Base-by-base conservation (phyloP, 2,329 filamentous ascomycete genomes). In the Nemania sp. region DNA sequence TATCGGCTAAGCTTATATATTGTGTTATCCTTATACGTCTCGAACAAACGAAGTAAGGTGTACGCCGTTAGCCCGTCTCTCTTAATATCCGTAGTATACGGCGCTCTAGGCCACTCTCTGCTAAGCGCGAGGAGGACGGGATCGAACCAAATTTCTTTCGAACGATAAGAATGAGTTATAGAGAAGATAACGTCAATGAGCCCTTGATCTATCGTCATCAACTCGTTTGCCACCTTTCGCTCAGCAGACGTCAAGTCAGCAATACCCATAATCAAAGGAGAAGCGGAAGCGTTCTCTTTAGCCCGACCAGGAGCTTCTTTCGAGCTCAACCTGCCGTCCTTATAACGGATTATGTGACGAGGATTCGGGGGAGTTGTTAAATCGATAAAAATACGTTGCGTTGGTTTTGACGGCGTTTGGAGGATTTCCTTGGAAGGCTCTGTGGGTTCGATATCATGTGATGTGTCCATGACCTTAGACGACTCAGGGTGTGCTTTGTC, bases 101-200 rank as follows among this genome's bases (percentile, higher is more conserved):
- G 71, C 22, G 64, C 52, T 49, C 64, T 63, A 1, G 73, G 73
- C 53, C 67, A 73, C 41, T 61, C 61, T 22, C 68, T 64, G 8
- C 71, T 54, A 3, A 78, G 52, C 5, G 70, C 69, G 20, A 57
- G 63, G 24, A 67, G 32, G 15, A 81, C 60, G n/a, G 74, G 64
- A 29, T 75, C 43, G 0, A 70, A 38, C 79, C 80, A 81, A 5
- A 77, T 63, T 1, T 75, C 59, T 5, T 69, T 38, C 18, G 73
- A 69, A 7, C 51, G 18, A 22, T 47, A 54, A 2, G 26, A 7
- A 8, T 43, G 43, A 29, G 74, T 56, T 13, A 73, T 54, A 7
- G 74, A 66, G 55, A 80, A 77, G 3, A 82, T 69, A 0, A 51
- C 56, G 1, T 68, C 52, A 15, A 76, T 70, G 43, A 70, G 70